Percentiles rank a stretch among this genome's conserved stretches.
phyloP scores from a whole-genome alignment of 129 eudicot species.

The Deinandra increscens region DNA sequence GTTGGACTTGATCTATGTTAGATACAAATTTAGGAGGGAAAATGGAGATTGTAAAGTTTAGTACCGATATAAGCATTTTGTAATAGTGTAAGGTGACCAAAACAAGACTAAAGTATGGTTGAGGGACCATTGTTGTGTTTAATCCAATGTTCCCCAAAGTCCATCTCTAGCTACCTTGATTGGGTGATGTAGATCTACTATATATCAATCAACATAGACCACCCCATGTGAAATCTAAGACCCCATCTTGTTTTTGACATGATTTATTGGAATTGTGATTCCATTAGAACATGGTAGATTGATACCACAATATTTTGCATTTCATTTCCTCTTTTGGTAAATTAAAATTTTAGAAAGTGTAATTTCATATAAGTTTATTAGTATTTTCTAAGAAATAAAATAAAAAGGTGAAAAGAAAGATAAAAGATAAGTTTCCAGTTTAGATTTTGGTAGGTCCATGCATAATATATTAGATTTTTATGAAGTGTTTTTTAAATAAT shows the following conservation, averaged over 20 bases:
- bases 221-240: constrained; percentile 32
- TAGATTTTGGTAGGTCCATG: neutral
- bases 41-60: neutral
- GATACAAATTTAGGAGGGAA: too few relatives aligned
- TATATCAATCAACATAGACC: constrained; percentile 22
- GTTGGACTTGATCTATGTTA: too few relatives aligned
- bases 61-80: neutral
- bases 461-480: neutral
- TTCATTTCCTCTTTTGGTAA: constrained; percentile 10
- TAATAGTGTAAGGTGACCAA: neutral
- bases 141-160: constrained; percentile 8
- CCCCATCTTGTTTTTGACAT: constrained; percentile 31
- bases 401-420: neutral
- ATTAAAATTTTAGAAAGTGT: neutral
- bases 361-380: neutral
- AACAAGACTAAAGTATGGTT: neutral
- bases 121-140: neutral
- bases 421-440: neutral
- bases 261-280: constrained; percentile 15
- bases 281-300: constrained; percentile 24
- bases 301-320: constrained; percentile 18
- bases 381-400: neutral
- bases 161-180: constrained; percentile 26
- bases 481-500: neutral
- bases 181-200: constrained; percentile 26